Conservation (phyloP, 2,329 filamentous ascomycete genomes). For the Aaosphaeria arxii region DNA sequence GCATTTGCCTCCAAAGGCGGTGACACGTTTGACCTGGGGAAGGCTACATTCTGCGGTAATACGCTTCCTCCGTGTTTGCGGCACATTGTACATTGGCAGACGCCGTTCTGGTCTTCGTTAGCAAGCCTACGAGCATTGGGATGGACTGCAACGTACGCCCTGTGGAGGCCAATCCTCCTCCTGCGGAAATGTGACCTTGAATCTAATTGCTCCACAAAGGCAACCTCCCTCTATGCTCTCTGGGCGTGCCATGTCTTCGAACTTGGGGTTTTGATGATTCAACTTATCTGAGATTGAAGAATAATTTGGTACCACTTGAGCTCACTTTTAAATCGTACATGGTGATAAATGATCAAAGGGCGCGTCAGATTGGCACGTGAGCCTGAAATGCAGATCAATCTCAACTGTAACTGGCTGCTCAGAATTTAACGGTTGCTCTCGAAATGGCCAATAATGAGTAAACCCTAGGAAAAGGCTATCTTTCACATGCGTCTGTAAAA, state of each 20-base stretch:
- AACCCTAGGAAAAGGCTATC: no score
- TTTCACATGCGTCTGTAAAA: no score
- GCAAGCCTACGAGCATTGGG: neutral
- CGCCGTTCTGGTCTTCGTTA: slow-evolving; percentile 14
- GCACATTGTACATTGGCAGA: slow-evolving; percentile 29
- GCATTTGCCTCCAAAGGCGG: slow-evolving; percentile 12
- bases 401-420: no score
- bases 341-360: no score
- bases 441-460: no score
- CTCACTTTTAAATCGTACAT: no score
- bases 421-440: no score
- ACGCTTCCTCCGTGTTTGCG: slow-evolving; percentile 22
- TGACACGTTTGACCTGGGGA: slow-evolving; percentile 12
- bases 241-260: slow-evolving; percentile 6
- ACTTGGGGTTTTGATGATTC: no score
- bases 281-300: no score
- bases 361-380: no score
- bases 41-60: slow-evolving; percentile 16
- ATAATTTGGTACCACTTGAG: no score
- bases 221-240: slow-evolving; percentile 18
- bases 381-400: no score
- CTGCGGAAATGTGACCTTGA: slow-evolving; percentile 16
- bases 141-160: slow-evolving; percentile 6
- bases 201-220: slow-evolving; percentile 22
- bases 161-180: slow-evolving; percentile 18